Conservation (phyloP, 805 yeast species). For the Kregervanrija pseudodelftensis region DNA sequence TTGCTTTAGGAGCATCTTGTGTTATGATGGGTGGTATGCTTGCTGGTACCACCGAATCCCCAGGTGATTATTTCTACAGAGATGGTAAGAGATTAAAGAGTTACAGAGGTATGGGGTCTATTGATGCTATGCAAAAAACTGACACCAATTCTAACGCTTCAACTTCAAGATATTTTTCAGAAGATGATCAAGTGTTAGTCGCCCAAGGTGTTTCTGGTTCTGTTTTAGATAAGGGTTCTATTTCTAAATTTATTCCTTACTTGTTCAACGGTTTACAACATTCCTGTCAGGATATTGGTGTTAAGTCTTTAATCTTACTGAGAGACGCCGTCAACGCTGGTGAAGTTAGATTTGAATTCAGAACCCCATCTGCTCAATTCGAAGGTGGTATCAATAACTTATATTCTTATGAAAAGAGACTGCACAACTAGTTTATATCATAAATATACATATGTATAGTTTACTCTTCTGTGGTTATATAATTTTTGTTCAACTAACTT, state of each 20-base stretch:
- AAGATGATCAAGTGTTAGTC: conserved; percentile 88
- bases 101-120: conserved; percentile 99
- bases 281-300: conserved; percentile 98
- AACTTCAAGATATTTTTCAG: conserved; percentile 96
- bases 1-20: conserved; percentile 93
- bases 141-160: conserved; percentile 90
- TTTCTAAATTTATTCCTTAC: conserved; percentile 90
- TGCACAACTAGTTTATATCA: conserved; percentile 56
- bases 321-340: conserved; percentile 60
- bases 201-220: conserved; percentile 99
- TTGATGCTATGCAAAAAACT: conserved; percentile 96
- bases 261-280: conserved; percentile 94
- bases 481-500: neutral
- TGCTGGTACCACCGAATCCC: conserved; percentile 98
- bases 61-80: conserved; percentile 96
- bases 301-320: conserved; percentile 54
- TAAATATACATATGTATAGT: neutral
- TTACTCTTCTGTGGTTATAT: neutral
- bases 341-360: conserved; percentile 84
- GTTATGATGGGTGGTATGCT: conserved; percentile 99
- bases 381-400: conserved; percentile 98
- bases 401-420: conserved; percentile 95
- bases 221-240: conserved; percentile 94
- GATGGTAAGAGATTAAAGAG: conserved; percentile 97
- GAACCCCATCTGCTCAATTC: conserved; percentile 97